Base-by-base conservation (phyloP, 768 basidiomycete species). In the Lactarius psammicola region DNA sequence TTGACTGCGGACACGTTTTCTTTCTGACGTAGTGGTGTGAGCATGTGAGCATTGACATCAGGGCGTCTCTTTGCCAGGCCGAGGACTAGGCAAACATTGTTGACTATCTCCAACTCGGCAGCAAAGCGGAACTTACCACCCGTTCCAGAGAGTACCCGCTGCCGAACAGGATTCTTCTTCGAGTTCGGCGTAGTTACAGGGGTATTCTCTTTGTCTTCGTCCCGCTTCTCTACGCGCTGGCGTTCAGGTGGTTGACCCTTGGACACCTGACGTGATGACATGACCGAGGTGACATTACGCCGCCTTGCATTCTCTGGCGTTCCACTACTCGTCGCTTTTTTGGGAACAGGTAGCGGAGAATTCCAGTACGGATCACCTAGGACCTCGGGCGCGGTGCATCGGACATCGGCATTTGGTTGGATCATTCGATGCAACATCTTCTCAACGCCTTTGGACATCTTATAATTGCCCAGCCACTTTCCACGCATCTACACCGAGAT, bases 391-490 rank as follows among this genome's bases (percentile, higher is more conserved):
- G 89, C 85, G 0, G 85, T 92, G 70, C 86, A 89, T 11, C 92
- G 83, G 64, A 92, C 72, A 71, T 92, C 89, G n/a, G 89, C 90
- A 72, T 91, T 91, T 13, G 92, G 90, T 10, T 84, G 78, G 31
- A 92, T 81, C 92, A 94, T 93, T 58, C 87, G 78, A n/a, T 83
- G 82, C 17, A 94, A 76, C 60, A 94, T 78, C 66, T 78, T 82
- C 75, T 94, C 91, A 59, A 84, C 77, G 73, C 80, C 76, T 57
- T 80, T 80, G 6, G 87, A 85, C 80, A 90, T 87, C 54, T 81
- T 80, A 86, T 90, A 92, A 36, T 79, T 82, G 46, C 95, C 94
- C 15, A 95, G 81, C 95, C 95, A 98, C 72, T 87, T 87, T 13
- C 94, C 94, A 2, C 84, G 82, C 66, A 91, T 78, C 87, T 90